Evolutionary conservation across 257 asterid genomes (phyloP).

Genomic region (Solanum rostratum): DNA sequence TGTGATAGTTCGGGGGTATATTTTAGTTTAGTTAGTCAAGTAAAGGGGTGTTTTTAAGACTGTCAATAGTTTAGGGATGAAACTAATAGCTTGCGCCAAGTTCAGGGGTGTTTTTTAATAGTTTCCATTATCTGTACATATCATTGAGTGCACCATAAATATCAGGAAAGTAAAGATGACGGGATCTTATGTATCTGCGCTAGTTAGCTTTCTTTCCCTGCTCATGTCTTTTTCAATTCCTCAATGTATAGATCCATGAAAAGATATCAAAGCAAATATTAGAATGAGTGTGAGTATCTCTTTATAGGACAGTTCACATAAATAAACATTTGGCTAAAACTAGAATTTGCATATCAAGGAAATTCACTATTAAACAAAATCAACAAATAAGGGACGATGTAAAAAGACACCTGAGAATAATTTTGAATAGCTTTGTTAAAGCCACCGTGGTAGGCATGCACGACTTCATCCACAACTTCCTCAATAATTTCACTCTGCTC

Average conservation of each 20-base stretch:
- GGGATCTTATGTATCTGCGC: not conserved
- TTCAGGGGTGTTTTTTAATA: too few species aligned
- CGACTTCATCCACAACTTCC: conserved; percentile 98
- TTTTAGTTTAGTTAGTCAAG: too few species aligned
- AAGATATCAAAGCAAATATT: not conserved
- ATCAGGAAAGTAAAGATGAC: not conserved
- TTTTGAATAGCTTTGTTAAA: conserved; percentile 98
- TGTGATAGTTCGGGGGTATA: too few species aligned
- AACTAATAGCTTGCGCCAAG: too few species aligned
- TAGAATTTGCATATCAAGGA: conserved; percentile 1
- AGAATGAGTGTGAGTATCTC: not conserved
- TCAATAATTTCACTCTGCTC: conserved; percentile 94
- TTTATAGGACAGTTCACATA: not conserved
- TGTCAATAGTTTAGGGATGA: too few species aligned
- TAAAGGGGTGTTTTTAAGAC: too few species aligned
- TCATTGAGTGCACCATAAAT: not conserved
- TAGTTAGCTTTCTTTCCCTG: not conserved
- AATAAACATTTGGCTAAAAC: not conserved
- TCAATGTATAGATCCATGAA: not conserved
- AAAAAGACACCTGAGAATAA: conserved; percentile 82
- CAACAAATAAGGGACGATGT: not conserved
- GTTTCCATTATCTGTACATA: not conserved
- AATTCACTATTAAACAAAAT: conserved; percentile 3
- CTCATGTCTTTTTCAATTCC: not conserved
- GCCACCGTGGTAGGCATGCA: conserved; percentile 96